Evolutionary conservation across 495 filamentous ascomycete genomes (phyloP).

Genomic region (Rusavskia elegans): DNA sequence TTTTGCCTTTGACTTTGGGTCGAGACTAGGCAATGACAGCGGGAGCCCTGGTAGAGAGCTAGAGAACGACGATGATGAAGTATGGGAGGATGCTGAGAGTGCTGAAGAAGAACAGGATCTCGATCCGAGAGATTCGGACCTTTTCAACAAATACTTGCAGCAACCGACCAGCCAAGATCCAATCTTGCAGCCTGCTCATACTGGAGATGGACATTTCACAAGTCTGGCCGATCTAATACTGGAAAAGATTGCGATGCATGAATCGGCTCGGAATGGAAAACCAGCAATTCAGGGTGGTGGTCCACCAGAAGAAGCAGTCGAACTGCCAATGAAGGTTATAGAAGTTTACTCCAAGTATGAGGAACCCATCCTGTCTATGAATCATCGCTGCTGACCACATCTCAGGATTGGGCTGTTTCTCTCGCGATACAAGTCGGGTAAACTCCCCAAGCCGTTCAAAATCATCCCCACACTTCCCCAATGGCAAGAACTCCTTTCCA

Average conservation of each 20-base stretch:
- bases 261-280: conserved; percentile 42
- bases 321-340: conserved; percentile 78
- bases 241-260: conserved; percentile 83
- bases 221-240: conserved; percentile 87
- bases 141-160: conserved; percentile 81
- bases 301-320: conserved; percentile 58
- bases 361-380: conserved; percentile 5
- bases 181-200: conserved; percentile 22
- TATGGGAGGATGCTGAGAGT: conserved; percentile 47
- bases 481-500: conserved; percentile 72
- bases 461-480: conserved; percentile 81
- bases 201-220: conserved; percentile 40
- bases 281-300: conserved; percentile 31
- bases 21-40: conserved; percentile 34
- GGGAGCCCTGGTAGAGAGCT: conserved; percentile 26
- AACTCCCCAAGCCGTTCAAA: conserved; percentile 94
- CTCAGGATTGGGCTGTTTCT: conserved; percentile 69
- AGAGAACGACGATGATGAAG: conserved; percentile 43
- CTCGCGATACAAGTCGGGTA: conserved; percentile 85
- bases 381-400: conserved; percentile 2
- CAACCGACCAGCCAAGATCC: conserved; percentile 21
- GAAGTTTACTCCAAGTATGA: conserved; percentile 80
- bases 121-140: conserved; percentile 75
- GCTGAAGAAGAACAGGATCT: conserved; percentile 71
- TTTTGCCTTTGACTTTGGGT: conserved; percentile 49